phyloP scores from a whole-genome alignment of 192 early-diverging fungal species.

The Backusella circina region DNA sequence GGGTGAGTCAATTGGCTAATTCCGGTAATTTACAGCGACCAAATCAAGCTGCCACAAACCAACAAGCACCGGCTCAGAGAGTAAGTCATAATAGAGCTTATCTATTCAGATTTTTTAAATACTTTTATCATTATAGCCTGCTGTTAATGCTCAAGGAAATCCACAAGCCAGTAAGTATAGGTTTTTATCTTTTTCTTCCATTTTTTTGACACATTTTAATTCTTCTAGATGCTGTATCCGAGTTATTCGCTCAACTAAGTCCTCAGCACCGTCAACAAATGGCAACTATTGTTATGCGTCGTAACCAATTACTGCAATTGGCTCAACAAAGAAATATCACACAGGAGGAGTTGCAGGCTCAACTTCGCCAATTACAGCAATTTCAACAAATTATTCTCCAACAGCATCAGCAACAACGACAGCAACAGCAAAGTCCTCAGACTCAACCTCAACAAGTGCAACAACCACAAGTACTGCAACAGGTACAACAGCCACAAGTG shows the following conservation, averaged over 20 bases:
- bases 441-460: conserved; percentile 1
- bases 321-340: conserved; percentile 5
- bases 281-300: not conserved
- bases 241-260: not conserved
- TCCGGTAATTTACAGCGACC: not conserved
- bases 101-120: not conserved
- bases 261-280: conserved; percentile 11
- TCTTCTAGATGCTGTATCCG: not conserved
- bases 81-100: not conserved
- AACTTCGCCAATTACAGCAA: conserved; percentile 3
- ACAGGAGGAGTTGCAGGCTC: conserved; percentile 1
- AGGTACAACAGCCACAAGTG: not conserved
- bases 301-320: not conserved
- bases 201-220: not conserved
- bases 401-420: conserved; percentile 6
- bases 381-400: conserved; percentile 8
- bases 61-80: not conserved
- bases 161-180: not conserved
- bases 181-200: not conserved
- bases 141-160: not conserved
- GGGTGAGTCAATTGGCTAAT: conserved; percentile 19
- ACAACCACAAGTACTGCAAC: conserved; percentile 5
- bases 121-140: not conserved
- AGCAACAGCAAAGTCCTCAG: not conserved
- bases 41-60: not conserved